Conservation (phyloP, 805 yeast genomes). For the Pichia sporocuriosa region DNA sequence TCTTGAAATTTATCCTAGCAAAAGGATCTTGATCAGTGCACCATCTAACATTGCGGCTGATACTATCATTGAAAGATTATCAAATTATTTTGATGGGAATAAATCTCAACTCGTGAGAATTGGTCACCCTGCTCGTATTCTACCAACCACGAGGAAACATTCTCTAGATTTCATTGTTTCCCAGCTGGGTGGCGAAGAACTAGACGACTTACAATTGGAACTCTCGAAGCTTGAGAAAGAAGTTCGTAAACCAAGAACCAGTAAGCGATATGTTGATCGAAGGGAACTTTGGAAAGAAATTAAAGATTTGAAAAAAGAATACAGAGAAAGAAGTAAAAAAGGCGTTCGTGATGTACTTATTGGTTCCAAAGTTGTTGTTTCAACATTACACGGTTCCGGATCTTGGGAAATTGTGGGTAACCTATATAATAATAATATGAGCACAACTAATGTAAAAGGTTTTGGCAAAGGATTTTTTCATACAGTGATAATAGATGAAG, state of each 20-base stretch:
- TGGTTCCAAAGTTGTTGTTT: conserved; percentile 61
- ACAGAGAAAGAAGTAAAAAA: conserved; percentile 57
- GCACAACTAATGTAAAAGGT: neutral
- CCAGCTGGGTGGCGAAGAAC: conserved; percentile 48
- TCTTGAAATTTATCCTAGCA: conserved; percentile 25
- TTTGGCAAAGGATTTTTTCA: conserved; percentile 42
- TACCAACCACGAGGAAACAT: conserved; percentile 55
- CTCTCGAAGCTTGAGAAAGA: conserved; percentile 20
- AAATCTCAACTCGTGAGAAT: conserved; percentile 54
- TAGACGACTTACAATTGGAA: conserved; percentile 39
- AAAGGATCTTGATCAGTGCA: conserved; percentile 76
- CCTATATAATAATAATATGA: conserved; percentile 26
- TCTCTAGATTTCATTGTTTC: conserved; percentile 70
- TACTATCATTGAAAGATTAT: conserved; percentile 74
- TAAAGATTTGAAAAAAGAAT: conserved; percentile 63
- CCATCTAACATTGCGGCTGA: conserved; percentile 93
- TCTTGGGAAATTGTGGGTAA: conserved; percentile 57
- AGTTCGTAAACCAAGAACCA: conserved; percentile 43
- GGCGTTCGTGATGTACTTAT: conserved; percentile 51
- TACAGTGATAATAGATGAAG: conserved; percentile 87
- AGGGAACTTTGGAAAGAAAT: conserved; percentile 62
- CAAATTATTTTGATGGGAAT: conserved; percentile 28
- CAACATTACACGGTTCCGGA: conserved; percentile 88
- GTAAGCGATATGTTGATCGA: conserved; percentile 49
- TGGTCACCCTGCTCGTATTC: conserved; percentile 89